Conservation (phyloP, 257 asterid genomes). For the Plantago elongata region DNA sequence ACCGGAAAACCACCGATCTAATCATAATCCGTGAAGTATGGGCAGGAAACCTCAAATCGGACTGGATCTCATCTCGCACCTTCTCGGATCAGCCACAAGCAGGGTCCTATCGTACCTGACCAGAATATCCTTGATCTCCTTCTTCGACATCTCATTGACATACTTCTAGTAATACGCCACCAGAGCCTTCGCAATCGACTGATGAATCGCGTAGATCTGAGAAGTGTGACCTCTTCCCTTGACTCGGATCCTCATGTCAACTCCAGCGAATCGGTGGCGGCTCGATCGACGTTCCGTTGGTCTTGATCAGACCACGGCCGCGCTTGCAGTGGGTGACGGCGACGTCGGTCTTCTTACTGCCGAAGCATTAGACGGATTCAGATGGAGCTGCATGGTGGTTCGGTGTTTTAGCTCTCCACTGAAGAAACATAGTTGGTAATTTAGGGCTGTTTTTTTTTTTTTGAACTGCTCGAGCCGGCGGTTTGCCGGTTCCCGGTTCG, state of each 20-base stretch:
- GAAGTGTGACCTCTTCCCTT: conserved; percentile 80
- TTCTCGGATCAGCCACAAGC: conserved; percentile 87
- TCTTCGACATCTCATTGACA: conserved; percentile 74
- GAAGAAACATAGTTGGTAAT: too few relatives aligned
- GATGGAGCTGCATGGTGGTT: conserved; percentile 39
- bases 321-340: conserved; percentile 82
- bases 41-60: too few relatives aligned
- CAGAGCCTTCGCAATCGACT: conserved; percentile 67
- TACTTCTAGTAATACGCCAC: conserved; percentile 78
- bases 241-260: conserved; percentile 79
- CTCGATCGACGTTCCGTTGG: conserved; percentile 79
- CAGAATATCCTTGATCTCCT: conserved; percentile 78
- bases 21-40: too few relatives aligned
- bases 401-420: too few relatives aligned
- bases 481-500: too few relatives aligned
- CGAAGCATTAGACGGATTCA: conserved; percentile 69
- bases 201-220: conserved; percentile 78
- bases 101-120: conserved; percentile 66
- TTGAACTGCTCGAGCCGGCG: too few relatives aligned
- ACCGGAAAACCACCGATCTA: too few relatives aligned
- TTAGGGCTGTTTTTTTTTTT: too few relatives aligned
- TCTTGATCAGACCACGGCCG: conserved; percentile 69
- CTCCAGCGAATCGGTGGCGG: conserved; percentile 70
- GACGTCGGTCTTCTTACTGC: conserved; percentile 76
- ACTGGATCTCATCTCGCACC: too few relatives aligned